Conservation (phyloP, 2,329 filamentous ascomycete species). For the Penicillium sp. region DNA sequence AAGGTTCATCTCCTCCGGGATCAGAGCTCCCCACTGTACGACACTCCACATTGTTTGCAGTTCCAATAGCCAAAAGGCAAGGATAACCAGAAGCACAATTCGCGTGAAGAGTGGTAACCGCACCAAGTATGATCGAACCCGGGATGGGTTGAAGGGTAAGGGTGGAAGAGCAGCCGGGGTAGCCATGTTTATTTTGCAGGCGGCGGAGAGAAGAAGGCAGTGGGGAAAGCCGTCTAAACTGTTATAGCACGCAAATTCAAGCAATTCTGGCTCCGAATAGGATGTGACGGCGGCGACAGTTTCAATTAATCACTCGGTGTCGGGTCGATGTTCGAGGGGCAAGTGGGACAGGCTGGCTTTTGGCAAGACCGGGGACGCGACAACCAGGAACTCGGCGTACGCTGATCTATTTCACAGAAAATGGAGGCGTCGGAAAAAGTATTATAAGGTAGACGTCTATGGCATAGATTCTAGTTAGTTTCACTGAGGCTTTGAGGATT, state of each 20-base stretch:
- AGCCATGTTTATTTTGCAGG: slow-evolving; percentile 42
- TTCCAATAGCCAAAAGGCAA: slow-evolving; percentile 70
- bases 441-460: slow-evolving; percentile 10
- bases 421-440: not conserved
- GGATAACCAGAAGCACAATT: slow-evolving; percentile 67
- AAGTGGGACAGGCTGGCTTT: slow-evolving; percentile 8
- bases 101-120: slow-evolving; percentile 89
- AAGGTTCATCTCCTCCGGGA: slow-evolving; percentile 75
- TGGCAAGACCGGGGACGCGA: not conserved
- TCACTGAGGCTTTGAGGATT: not conserved
- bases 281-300: not conserved
- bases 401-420: not conserved
- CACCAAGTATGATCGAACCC: slow-evolving; percentile 78
- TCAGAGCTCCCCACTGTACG: slow-evolving; percentile 75
- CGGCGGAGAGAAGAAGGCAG: not conserved
- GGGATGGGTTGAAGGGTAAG: slow-evolving; percentile 69
- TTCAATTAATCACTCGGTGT: not conserved
- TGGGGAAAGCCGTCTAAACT: not conserved
- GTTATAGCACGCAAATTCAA: not conserved
- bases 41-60: slow-evolving; percentile 74
- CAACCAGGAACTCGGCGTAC: not conserved
- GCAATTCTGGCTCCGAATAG: not conserved
- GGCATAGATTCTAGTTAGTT: not conserved
- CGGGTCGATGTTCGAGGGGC: not conserved
- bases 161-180: slow-evolving; percentile 54